A percentile compares a stretch with the other conserved stretches of the same genome.
Conservation (phyloP, 805 yeast species). For the Nakazawaea wickerhamii region DNA sequence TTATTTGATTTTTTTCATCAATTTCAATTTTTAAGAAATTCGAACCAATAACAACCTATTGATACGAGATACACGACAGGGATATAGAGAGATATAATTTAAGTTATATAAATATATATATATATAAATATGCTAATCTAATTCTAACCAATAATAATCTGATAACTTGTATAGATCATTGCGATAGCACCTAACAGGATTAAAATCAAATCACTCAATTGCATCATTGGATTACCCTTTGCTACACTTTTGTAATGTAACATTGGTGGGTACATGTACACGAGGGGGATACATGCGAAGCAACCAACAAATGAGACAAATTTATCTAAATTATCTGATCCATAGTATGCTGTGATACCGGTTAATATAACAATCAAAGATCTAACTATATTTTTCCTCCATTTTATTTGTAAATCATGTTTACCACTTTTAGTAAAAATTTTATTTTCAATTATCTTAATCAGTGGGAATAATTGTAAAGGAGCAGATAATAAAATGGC, state of each 20-base stretch:
- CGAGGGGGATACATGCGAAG: constrained; percentile 81
- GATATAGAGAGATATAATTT: too few species aligned
- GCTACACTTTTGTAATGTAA: constrained; percentile 55
- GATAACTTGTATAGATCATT: constrained; percentile 64
- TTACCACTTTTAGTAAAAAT: constrained; percentile 57
- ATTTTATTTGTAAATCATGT: constrained; percentile 43
- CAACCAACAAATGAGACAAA: constrained; percentile 81
- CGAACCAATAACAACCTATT: background rate
- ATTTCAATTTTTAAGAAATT: too few species aligned
- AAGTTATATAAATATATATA: background rate
- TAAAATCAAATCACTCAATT: constrained; percentile 41
- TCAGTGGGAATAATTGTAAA: constrained; percentile 75
- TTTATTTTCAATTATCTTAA: constrained; percentile 62
- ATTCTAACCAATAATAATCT: constrained; percentile 33
- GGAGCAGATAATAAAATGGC: constrained; percentile 79
- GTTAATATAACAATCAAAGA: constrained; percentile 48
- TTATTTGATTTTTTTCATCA: background rate
- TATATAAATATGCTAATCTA: background rate
- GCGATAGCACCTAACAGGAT: constrained; percentile 53
- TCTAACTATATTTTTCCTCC: constrained; percentile 62
- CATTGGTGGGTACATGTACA: constrained; percentile 81
- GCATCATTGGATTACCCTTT: constrained; percentile 28
- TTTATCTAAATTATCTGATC: constrained; percentile 63
- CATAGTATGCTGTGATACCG: constrained; percentile 55
- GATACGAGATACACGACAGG: too few species aligned